These are phyloP conservation scores for Nicotiana undulata DNA, from an alignment of 257 asterid species.

Conservation along the genomic window DNA sequence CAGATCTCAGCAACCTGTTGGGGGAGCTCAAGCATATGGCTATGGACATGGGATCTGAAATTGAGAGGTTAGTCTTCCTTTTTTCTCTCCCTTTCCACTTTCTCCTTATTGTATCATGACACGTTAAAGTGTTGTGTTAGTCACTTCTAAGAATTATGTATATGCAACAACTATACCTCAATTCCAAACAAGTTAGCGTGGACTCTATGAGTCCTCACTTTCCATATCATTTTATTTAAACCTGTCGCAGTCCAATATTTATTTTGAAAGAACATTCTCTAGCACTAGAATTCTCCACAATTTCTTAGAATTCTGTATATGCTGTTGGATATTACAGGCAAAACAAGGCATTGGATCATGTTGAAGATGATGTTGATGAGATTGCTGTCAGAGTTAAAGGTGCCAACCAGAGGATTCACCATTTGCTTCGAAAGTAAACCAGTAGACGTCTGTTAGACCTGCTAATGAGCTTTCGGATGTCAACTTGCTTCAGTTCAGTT, in stretches of 20 bases:
- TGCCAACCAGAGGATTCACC: constrained; percentile 26
- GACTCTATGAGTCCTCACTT: background rate
- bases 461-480: background rate
- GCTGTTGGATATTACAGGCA: constrained; percentile 23
- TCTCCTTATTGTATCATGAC: background rate
- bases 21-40: constrained; percentile 48
- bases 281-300: background rate
- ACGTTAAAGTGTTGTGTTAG: background rate
- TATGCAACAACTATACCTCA: background rate
- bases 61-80: constrained; percentile 23
- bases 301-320: background rate
- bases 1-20: constrained; percentile 31
- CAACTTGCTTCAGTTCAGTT: background rate
- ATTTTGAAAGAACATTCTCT: background rate
- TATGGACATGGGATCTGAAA: constrained; percentile 41
- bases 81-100: background rate
- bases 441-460: background rate
- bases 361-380: constrained; percentile 32
- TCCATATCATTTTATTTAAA: background rate
- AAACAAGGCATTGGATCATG: constrained; percentile 18
- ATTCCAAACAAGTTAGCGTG: background rate
- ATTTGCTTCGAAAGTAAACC: constrained; percentile 39
- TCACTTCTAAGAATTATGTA: background rate
- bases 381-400: constrained; percentile 24
- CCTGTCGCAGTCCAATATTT: background rate